Base-by-base conservation (phyloP, 73 alveolate species). In the Paramecium primaurelia region DNA sequence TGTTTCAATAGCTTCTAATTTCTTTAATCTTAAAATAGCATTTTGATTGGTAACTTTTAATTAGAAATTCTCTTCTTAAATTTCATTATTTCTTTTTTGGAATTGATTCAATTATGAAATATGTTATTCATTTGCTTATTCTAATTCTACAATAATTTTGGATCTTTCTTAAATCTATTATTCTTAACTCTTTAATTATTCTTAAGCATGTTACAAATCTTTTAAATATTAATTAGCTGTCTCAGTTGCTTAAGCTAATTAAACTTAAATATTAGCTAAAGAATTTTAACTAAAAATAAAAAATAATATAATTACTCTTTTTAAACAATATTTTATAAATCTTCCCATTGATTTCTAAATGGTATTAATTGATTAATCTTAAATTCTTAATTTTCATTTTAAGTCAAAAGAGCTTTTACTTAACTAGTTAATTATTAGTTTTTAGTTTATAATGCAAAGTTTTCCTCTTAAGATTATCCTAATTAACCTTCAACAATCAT, bases 341-440 rank as follows among this genome's bases (percentile, higher is more conserved):
- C 87, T 73, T 73, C 87, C 87, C 87, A 73, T 73, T 73, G 16
- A 7, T 40, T 73, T 73, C 87, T 73, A 18, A 73, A 73, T 14
- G 87, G 87, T 36, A 73, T 73, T 6, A 73, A 73, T 73, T 36
- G 8, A 38, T 73, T 73, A 36, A 34, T 37, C 38, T 73, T 73
- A 73, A 37, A 40, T 16, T 73, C 87, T 73, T 37, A n/a, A 22
- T 73, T 37, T 38, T 32, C 87, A 73, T 73, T 73, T 6, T 16
- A 73, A 4, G 58, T 73, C 18, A 37, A 36, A 5, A 73, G 59
- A 34, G 58, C 59, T n/a, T 37, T 36, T 22, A 73, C 4, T 73
- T 73, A 7, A 73, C 60, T 44, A 0, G 9, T 9, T 28, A 73
- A 34, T 73, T 73, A 34, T 37, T 34, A 9, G 8, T 73, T 73